Evolutionary conservation across 768 basidiomycete genomes (phyloP), one percentile per base, ranked within the genome.

Genomic region (Crepidotus variabilis): DNA sequence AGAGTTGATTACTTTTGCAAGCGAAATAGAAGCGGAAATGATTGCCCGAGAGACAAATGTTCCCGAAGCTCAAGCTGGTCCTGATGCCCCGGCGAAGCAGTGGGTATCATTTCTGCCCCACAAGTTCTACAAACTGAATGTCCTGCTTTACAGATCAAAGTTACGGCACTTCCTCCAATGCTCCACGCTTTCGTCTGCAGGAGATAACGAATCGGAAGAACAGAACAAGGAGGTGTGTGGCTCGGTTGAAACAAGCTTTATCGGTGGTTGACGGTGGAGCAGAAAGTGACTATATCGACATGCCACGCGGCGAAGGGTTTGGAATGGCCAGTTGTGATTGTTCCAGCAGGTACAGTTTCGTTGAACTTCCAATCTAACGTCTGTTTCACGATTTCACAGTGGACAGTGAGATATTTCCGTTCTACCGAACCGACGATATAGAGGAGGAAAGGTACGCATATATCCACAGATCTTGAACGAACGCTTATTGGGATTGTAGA

Each of bases 271-370:
- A 39, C 11, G 24, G 14, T 22, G 39, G 21, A 22, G 24, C 52
- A 91, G 88, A 90, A 87, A 79, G 91, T 94, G 6, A 88, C 86
- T 1, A 84, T 94, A 46, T 79, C 87, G 1, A 95, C 93, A 0
- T 92, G 92, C 54, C 93, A 96, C 72, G 83, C 91, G 33, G 92
- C 92, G 0, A 96, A 96, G 68, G 92, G 93, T 0, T 73, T 94
- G 7, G 93, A 96, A 69, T 96, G 92, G 92, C 92, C 93, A 0
- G 88, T 94, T 1, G 91, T 94, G 0, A 86, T 94, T 59, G 74
- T 91, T 18, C 88, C 88, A 21, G 82, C 86, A 13, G 84, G 87
- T 87, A 64, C 58, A 62, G 34, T 45, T 22, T 33, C 9, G 13
- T 43, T 35, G 13, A 33, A 45, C 16, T 34, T 47, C 7, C 49